Base-by-base conservation (phyloP, 1,284 basidiomycete species). In the Puccinia novopanici region DNA sequence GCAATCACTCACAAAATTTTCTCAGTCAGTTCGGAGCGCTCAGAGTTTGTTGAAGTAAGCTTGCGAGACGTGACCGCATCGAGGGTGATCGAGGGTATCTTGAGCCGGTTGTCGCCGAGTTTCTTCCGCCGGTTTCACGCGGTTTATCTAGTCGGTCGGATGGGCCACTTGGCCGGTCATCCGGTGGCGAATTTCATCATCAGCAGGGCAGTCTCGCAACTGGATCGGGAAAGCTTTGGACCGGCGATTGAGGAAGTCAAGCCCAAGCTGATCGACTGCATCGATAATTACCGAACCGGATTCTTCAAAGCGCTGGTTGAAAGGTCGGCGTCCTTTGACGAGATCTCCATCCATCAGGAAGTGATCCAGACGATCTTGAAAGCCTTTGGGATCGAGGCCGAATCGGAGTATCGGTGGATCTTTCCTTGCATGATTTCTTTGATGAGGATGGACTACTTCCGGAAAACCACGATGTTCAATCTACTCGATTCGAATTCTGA, bases 171-270 rank as follows among this genome's bases (percentile, higher is more conserved):
- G 37, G 90, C 92, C 5, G 82, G 82, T 30, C 95, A 98, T 86
- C 93, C 94, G 0, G 92, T 94, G 3, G 93, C 92, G 30, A 97
- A 97, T 85, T 98, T 94, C 84, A 93, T 96, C 22, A 88, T 94
- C 8, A 92, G 93, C 0, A 92, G 90, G 84, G 92, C 91, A 0
- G 82, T 95, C 19, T 89, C 89, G 72, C 88, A 92, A 55, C 85
- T 91, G 24, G 88, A 88, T 42, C 86, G 85, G 9, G 86, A 87
- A 6, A 89, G 91, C 81, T 85, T 96, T n/a, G 84, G 85, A 4
- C 88, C 88, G n/a, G 87, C 91, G 0, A 86, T 91, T 57, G 86
- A 87, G 72, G 90, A 91, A 81, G 88, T 93, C 84, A 86, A 86
- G 34, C 88, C 88, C 52, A 86, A 89, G 84, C 86, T 87, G 88